Percentiles rank a stretch among this genome's conserved stretches.
phyloP scores from a whole-genome alignment of 257 asterid genomes.

The Cordia subcordata region DNA sequence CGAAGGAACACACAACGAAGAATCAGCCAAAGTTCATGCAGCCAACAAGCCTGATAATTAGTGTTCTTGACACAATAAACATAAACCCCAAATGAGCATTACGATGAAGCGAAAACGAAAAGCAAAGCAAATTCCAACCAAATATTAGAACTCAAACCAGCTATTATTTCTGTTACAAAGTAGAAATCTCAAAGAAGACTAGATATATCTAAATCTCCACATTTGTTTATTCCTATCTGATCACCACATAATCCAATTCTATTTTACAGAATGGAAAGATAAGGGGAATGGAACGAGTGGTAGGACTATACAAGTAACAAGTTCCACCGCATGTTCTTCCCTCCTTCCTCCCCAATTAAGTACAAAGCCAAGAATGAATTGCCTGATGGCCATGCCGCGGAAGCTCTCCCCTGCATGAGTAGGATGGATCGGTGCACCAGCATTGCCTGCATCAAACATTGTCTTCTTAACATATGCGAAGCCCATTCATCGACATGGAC shows the following conservation, averaged over 20 bases:
- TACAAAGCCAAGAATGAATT: conserved; percentile 97
- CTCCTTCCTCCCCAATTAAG: conserved; percentile 27
- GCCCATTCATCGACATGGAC: no score
- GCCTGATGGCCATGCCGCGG: conserved; percentile 43
- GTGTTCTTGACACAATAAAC: no score
- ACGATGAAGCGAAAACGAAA: no score
- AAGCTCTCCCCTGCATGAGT: no score
- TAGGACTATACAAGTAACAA: background rate
- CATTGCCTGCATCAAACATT: no score
- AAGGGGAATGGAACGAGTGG: background rate
- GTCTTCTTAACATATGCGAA: no score
- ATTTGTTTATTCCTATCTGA: background rate
- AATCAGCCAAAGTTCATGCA: no score
- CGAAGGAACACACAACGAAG: no score
- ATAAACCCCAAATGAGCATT: no score
- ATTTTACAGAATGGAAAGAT: background rate
- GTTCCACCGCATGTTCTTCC: conserved; percentile 9
- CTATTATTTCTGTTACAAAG: background rate
- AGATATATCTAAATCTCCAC: background rate
- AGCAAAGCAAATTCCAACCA: background rate
- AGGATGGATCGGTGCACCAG: no score
- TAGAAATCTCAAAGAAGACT: no score
- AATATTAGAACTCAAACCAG: background rate
- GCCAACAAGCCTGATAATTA: no score
- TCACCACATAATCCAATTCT: background rate